A percentile compares a stretch with the other conserved stretches of the same genome.
phyloP scores from a whole-genome alignment of 495 filamentous ascomycete species.

The Talaromyces stipitatus region DNA sequence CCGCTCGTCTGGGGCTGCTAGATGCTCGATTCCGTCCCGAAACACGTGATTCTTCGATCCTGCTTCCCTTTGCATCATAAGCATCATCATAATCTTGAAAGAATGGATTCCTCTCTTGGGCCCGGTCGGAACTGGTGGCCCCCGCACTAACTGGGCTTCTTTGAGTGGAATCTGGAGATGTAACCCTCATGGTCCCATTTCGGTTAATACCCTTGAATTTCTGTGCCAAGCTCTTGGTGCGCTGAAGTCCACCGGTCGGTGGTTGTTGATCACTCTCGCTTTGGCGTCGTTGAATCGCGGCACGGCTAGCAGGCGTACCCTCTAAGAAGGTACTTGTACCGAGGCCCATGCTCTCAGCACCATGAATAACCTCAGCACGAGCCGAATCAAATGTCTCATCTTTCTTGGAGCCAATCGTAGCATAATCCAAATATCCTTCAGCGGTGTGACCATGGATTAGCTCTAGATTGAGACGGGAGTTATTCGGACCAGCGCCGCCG shows the following conservation, averaged over 20 bases:
- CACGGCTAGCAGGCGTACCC: conserved; percentile 78
- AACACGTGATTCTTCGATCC: conserved; percentile 44
- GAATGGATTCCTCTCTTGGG: conserved; percentile 71
- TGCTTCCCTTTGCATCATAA: conserved; percentile 61
- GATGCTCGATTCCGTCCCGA: conserved; percentile 45
- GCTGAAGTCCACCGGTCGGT: conserved; percentile 57
- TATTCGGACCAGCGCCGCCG: conserved; percentile 79
- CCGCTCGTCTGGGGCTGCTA: conserved; percentile 51
- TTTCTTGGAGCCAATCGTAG: conserved; percentile 28
- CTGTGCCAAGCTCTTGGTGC: conserved; percentile 92
- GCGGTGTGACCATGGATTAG: conserved; percentile 72
- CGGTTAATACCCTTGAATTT: conserved; percentile 64
- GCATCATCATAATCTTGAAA: conserved; percentile 74
- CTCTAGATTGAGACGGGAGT: conserved; percentile 72
- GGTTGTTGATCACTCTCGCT: conserved; percentile 49
- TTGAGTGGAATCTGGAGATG: conserved; percentile 46
- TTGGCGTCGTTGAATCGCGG: conserved; percentile 72
- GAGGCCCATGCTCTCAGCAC: conserved; percentile 73
- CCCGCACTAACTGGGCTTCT: conserved; percentile 20
- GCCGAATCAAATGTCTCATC: conserved; percentile 47
- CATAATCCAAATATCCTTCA: conserved; percentile 82
- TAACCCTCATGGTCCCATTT: conserved; percentile 42
- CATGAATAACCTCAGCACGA: conserved; percentile 65
- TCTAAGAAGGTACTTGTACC: conserved; percentile 96
- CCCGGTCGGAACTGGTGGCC: conserved; percentile 21